Conservation (phyloP, 192 early-diverging fungal species). For the Coemansia sp. region DNA sequence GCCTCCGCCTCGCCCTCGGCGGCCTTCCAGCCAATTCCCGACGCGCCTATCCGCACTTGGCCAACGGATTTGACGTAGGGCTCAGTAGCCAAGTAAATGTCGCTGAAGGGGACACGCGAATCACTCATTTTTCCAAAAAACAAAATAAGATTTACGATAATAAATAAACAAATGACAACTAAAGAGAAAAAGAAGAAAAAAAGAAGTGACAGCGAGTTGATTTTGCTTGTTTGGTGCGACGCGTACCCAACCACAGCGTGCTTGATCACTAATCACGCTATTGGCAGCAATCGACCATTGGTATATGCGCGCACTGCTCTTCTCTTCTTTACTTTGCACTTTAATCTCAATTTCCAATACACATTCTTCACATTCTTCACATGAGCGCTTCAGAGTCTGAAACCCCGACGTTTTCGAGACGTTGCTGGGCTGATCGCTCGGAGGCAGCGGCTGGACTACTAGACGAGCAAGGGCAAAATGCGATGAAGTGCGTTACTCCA, state of each 20-base stretch:
- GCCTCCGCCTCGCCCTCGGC: slow-evolving; percentile 50
- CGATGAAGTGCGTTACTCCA: slow-evolving; percentile 39
- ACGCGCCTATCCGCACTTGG: slow-evolving; percentile 49
- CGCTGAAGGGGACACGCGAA: slow-evolving; percentile 36
- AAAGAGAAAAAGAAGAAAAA: slow-evolving; percentile 2
- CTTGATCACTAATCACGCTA: background rate
- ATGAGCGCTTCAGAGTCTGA: background rate
- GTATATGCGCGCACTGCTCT: too few relatives aligned
- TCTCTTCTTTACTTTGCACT: background rate
- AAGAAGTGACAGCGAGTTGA: background rate
- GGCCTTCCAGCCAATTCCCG: slow-evolving; percentile 56
- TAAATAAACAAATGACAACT: slow-evolving; percentile 10
- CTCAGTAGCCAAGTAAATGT: slow-evolving; percentile 53
- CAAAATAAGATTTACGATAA: slow-evolving; percentile 1
- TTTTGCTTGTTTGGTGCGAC: background rate
- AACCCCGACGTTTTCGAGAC: background rate
- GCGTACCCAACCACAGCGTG: background rate
- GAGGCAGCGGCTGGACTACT: background rate
- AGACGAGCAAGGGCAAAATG: slow-evolving; percentile 8
- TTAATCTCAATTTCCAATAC: background rate
- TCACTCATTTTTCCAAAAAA: slow-evolving; percentile 28
- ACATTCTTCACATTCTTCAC: background rate
- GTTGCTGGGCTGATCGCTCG: background rate
- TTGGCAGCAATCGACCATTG: background rate
- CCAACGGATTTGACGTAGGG: slow-evolving; percentile 45